Conservation (phyloP, 768 basidiomycete species). For the Dictyophora rubrovolvata region DNA sequence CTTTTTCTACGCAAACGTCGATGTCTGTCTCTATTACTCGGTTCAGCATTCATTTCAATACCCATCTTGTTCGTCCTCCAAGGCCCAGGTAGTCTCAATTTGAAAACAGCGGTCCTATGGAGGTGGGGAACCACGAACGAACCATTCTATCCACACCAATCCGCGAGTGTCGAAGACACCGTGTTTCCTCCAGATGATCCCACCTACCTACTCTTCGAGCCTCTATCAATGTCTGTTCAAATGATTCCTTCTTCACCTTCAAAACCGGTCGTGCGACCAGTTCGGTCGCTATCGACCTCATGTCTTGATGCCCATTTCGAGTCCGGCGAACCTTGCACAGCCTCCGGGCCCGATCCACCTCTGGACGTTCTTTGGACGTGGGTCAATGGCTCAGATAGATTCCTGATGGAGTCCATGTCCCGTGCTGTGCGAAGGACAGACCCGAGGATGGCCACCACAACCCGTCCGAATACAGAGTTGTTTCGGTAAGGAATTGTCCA, state of each 20-base stretch:
- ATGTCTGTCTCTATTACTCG: not conserved
- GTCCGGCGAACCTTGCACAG: not conserved
- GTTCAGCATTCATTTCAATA: not conserved
- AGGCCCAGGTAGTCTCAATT: not conserved
- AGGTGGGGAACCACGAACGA: not conserved
- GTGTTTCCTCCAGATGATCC: constrained; percentile 3
- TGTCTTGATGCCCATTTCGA: constrained; percentile 3
- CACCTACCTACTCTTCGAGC: constrained; percentile 1
- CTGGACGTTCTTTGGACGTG: constrained; percentile 24
- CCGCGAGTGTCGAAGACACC: not conserved
- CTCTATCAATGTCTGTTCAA: not conserved
- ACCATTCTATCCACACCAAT: not conserved
- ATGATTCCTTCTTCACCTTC: not conserved
- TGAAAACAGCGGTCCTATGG: not conserved
- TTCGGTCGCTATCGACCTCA: not conserved
- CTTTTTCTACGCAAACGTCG: not conserved
- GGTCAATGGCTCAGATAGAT: constrained; percentile 23
- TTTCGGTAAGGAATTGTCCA: not conserved
- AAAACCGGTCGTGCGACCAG: not conserved
- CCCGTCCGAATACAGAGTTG: not conserved
- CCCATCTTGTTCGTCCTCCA: not conserved
- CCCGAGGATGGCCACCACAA: not conserved
- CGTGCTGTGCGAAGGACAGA: not conserved
- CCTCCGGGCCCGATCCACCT: constrained; percentile 1
- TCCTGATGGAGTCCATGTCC: constrained; percentile 13